These are phyloP conservation scores for Fusarium sublunatum DNA, from an alignment of 2,329 filamentous ascomycete species.

Conservation along the genomic window DNA sequence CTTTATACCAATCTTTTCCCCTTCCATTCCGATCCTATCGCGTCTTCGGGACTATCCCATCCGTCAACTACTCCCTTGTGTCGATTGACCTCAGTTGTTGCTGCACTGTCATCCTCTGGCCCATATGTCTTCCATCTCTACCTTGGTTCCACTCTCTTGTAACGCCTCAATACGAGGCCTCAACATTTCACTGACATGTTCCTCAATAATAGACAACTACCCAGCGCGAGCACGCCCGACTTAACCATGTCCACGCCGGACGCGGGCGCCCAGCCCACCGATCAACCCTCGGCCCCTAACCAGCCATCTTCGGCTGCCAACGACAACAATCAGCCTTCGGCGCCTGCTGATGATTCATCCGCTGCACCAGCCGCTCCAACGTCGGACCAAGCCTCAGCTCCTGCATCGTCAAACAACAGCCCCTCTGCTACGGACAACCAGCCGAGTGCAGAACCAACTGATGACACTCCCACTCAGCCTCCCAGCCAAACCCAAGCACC, in stretches of 20 bases:
- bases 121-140: slow-evolving; percentile 13
- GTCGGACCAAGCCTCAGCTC: slow-evolving; percentile 18
- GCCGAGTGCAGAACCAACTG: slow-evolving; percentile 12
- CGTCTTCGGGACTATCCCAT: slow-evolving; percentile 3
- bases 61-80: slow-evolving; percentile 21
- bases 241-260: slow-evolving; percentile 51
- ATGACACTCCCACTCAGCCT: slow-evolving; percentile 12
- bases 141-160: slow-evolving; percentile 7
- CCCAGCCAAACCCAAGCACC: slow-evolving; percentile 16
- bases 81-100: slow-evolving; percentile 18
- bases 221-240: slow-evolving; percentile 35
- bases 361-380: slow-evolving; percentile 15
- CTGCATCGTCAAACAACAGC: slow-evolving; percentile 7
- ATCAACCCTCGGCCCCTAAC: slow-evolving; percentile 33
- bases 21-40: slow-evolving; percentile 32
- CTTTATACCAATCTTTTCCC: slow-evolving; percentile 27
- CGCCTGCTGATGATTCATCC: slow-evolving; percentile 14
- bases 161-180: slow-evolving; percentile 15
- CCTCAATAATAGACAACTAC: slow-evolving; percentile 46
- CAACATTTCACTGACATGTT: slow-evolving; percentile 51
- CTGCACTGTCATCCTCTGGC: slow-evolving; percentile 19
- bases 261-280: slow-evolving; percentile 37
- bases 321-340: slow-evolving; percentile 22
- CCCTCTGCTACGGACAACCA: slow-evolving; percentile 18
- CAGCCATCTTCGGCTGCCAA: slow-evolving; percentile 22